Base-by-base conservation (phyloP, 1,139 yeast genomes). In the Meyerozyma carpophila region DNA sequence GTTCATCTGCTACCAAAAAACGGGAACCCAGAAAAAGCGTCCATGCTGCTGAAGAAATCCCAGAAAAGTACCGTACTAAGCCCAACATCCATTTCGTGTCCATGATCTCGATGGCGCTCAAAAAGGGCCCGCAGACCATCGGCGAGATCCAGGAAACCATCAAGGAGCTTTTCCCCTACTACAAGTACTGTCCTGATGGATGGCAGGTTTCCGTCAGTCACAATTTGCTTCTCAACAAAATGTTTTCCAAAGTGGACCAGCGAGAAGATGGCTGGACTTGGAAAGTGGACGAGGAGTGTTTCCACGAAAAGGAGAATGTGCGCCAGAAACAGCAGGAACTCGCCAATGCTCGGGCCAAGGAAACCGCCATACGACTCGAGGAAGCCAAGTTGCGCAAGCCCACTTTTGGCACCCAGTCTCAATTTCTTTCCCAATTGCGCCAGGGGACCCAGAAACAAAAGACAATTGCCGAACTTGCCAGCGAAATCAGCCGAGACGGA, bases 121-220 rank as follows among this genome's bases (percentile, higher is more conserved):
- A 86, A 49, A 79, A 82, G 29, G 75, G 75, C 51, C 77, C 83
- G 1, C 78, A 89, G 77, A 84, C 95, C 0, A 66, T 93, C 41
- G 81, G 88, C 10, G 97, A 90, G 52, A 88, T 93, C 39, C 84
- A 88, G 60, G 87, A 85, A 44, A 88, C 90, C 1, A 88, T 93
- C 42, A 86, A 86, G 58, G 95, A 88, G 36, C 66, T 85, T 9
- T 91, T 86, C 61, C 98, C 98, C 1, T 93, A 87, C 63, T 93
- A 88, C 64, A 79, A 84, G 57, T 93, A 88, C 64, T 90, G 97
- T 57, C 90, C 95, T 1, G 96, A 90, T 61, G 98, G 98, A 2
- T 93, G 99, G 99, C 98, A 93, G 65, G 84, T 88, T 57, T 80
- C 95, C 1, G 95, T 93, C 13, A 77, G 94, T 40, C 98, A 93